phyloP scores from a whole-genome alignment of 1,139 yeast genomes.

The Blastobotrys proliferans region DNA sequence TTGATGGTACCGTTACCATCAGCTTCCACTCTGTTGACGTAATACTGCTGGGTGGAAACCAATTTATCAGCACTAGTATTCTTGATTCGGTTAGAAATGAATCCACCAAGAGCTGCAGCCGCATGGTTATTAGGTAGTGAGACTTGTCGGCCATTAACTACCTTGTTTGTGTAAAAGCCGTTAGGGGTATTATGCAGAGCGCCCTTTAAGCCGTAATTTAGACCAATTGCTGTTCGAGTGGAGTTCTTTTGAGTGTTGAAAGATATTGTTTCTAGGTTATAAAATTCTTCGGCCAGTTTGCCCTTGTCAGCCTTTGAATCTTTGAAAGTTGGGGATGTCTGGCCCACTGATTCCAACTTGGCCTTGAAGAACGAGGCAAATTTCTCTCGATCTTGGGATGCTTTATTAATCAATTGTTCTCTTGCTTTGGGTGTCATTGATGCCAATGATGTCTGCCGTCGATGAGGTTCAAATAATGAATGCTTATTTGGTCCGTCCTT shows the following conservation, averaged over 20 bases:
- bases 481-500: conserved; percentile 4
- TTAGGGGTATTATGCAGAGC: conserved; percentile 69
- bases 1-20: conserved; percentile 3
- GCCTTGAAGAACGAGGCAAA: too few relatives aligned
- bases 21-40: conserved; percentile 6
- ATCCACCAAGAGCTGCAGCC: conserved; percentile 74
- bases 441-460: conserved; percentile 35
- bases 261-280: background rate
- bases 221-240: conserved; percentile 26
- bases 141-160: conserved; percentile 69
- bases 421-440: conserved; percentile 19
- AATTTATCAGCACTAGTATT: background rate
- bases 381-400: conserved; percentile 17
- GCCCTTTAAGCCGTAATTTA: conserved; percentile 60
- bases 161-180: conserved; percentile 56
- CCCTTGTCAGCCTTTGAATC: conserved; percentile 7
- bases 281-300: conserved; percentile 5
- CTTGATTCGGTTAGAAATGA: conserved; percentile 35
- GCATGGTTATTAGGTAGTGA: conserved; percentile 34
- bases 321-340: background rate
- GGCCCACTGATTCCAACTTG: conserved; percentile 10
- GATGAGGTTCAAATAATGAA: conserved; percentile 3
- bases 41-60: background rate
- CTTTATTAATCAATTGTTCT: conserved; percentile 17
- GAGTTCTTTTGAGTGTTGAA: conserved; percentile 2